A percentile compares a stretch with the other conserved stretches of the same genome.
phyloP scores from a whole-genome alignment of 1,284 basidiomycete species.

The Malassezia obtusa region DNA sequence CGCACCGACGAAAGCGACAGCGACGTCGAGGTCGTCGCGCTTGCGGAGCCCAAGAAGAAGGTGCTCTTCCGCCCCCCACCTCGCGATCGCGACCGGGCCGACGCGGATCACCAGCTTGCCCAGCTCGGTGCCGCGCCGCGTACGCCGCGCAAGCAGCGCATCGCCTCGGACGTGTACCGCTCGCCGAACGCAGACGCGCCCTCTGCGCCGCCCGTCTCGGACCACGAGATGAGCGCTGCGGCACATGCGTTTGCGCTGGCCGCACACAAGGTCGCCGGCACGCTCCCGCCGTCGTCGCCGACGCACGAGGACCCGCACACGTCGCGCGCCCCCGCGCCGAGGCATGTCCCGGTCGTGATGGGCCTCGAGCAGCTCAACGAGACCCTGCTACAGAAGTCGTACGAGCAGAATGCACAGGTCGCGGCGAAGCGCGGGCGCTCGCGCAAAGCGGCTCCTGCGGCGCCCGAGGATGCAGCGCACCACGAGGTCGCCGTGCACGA shows the following conservation, averaged over 20 bases:
- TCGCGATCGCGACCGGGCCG: background rate
- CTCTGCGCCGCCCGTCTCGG: slow-evolving; percentile 12
- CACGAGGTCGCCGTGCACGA: no score
- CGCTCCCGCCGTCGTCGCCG: slow-evolving; percentile 15
- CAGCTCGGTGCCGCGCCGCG: slow-evolving; percentile 4
- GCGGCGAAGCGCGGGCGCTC: slow-evolving; percentile 1
- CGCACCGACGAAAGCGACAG: background rate
- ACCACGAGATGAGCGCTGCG: slow-evolving; percentile 21
- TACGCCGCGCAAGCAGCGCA: slow-evolving; percentile 11
- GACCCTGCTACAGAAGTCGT: slow-evolving; percentile 25
- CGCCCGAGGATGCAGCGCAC: background rate
- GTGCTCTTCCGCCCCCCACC: slow-evolving; percentile 3
- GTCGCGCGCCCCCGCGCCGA: background rate
- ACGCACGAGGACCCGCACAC: background rate
- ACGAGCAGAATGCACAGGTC: slow-evolving; percentile 20
- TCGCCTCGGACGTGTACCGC: slow-evolving; percentile 10
- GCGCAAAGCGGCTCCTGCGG: no score
- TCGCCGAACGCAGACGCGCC: slow-evolving; percentile 8
- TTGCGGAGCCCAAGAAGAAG: background rate
- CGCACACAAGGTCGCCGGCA: slow-evolving; percentile 21
- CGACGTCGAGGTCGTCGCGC: slow-evolving; percentile 10
- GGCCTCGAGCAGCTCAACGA: slow-evolving; percentile 32
- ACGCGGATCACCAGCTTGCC: background rate
- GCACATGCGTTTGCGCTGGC: slow-evolving; percentile 27
- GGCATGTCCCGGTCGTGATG: slow-evolving; percentile 17